Evolutionary conservation across 495 filamentous ascomycete genomes (phyloP), one percentile per base, ranked within the genome.

Genomic region (Aspergillus carlsbadensis): DNA sequence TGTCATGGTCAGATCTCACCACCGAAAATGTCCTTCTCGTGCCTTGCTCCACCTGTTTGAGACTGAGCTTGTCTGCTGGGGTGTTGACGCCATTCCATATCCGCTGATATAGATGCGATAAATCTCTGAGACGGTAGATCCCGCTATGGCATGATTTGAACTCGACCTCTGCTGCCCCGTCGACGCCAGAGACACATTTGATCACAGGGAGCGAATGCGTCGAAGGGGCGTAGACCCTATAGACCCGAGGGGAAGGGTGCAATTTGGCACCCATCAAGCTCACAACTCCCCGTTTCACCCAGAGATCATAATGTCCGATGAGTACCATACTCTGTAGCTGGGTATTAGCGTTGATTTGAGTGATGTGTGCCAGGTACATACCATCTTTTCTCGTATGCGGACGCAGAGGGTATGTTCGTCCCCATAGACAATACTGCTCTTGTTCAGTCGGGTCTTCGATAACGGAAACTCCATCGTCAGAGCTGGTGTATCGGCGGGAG

Each of bases 141-240:
- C 78, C 72, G n/a, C 65, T 77, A 13, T 79, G 71, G 42, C 74
- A 79, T 7, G 85, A 83, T 61, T 70, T 76, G 37, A 91, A 65
- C 13, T 77, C 74, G 0, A 82, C 66, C 53, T 81, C 75, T 20
- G 77, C 67, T 15, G 70, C 72, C 14, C 81, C 76, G 50, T 75
- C 71, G 1, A 73, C 69, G n/a, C 77, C 70, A 45, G 66, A 61
- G 5, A 79, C 61, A 52, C 79, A 85, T 49, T 84, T 78, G 44
- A 96, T 81, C 10, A 87, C 78, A 1, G 90, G 90, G 14, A 94
- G 72, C 6, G 90, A 85, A 68, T 94, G 90, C 8, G 87, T 91
- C 35, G 81, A 84, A 10, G 89, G 87, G 29, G 87, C 87, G 73
- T 86, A 87, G 8, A 93, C 80, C 67, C 84, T 77, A 57, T 86